phyloP scores from a whole-genome alignment of 108 stramenopile species.

The Aurantiochytrium sp. region DNA sequence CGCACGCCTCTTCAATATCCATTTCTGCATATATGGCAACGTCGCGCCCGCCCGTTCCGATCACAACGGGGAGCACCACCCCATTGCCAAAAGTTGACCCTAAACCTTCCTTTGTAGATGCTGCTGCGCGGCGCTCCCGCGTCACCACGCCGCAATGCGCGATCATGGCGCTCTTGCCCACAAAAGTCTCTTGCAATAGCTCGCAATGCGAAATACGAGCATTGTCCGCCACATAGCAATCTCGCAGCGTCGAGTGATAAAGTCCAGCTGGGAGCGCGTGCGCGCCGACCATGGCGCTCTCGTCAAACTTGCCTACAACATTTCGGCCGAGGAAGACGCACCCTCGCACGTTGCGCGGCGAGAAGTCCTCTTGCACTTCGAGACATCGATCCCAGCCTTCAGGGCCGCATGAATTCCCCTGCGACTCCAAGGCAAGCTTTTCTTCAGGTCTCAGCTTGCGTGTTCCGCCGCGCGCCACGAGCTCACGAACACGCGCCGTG shows the following conservation, averaged over 20 bases:
- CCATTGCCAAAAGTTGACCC: neutral
- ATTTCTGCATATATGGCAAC: neutral
- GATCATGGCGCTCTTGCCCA: neutral
- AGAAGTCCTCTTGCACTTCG: neutral
- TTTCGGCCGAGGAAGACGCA: neutral
- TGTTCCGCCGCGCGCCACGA: neutral
- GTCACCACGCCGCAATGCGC: neutral
- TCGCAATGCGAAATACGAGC: conserved; percentile 10
- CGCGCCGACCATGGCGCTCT: neutral
- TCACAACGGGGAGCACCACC: neutral
- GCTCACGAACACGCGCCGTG: too few relatives aligned
- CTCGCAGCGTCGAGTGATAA: neutral
- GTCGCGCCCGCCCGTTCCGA: neutral
- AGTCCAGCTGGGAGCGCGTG: neutral
- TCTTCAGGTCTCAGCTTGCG: neutral
- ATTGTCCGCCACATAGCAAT: neutral
- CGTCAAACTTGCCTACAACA: neutral
- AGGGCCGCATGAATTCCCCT: neutral
- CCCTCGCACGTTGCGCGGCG: neutral
- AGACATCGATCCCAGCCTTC: neutral
- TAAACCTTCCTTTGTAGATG: neutral
- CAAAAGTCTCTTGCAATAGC: neutral
- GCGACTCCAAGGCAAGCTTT: neutral
- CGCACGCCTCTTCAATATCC: neutral
- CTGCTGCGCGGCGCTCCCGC: neutral